Base-by-base conservation (phyloP, 805 yeast species). In the Saccharomycodes ludwigii region DNA sequence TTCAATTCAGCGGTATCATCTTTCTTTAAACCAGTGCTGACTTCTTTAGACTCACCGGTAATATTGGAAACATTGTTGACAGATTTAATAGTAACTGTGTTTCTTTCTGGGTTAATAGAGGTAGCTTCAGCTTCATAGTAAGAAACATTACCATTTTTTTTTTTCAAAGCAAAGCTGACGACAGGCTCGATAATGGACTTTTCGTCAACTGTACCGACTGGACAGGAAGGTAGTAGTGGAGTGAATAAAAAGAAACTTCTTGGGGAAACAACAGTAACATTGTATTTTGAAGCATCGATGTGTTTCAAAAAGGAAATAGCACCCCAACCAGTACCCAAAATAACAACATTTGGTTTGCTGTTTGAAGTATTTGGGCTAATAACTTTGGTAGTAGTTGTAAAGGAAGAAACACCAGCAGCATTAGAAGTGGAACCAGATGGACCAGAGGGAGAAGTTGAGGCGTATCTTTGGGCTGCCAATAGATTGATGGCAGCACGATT, bases 131-230 rank as follows among this genome's bases (percentile, higher is more conserved):
- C 95, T 64, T 86, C 95, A 52, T 78, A 73, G 61, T 82, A 86
- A 23, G 70, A 66, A 27, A 78, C 84, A 46, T 79, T 83, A 50
- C 84, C 88, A 26, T 76, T 68, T 32, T 76, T 68, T 55, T 71
- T 64, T 61, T 71, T 71, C 54, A 91, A 72, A 37, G 94, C 84
- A 48, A 86, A 78, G 37, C 80, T 68, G 47, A 94, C 77, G 37
- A 88, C 86, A 12, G 96, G 95, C 58, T 86, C 96, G 66, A 84
- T 79, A 51, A 86, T 85, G 19, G 95, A 85, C 54, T 91, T 81
- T 56, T 82, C 94, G 46, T 67, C 68, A 38, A 84, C 79, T 17
- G 95, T 82, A 39, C 96, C 96, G 22, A 94, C 85, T 31, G 95
- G 94, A 41, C 86, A 77, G 5, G 94, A 81, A 29, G 96, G 96